Base-by-base conservation (phyloP, 2,329 filamentous ascomycete species). In the Alternaria postmessia region DNA sequence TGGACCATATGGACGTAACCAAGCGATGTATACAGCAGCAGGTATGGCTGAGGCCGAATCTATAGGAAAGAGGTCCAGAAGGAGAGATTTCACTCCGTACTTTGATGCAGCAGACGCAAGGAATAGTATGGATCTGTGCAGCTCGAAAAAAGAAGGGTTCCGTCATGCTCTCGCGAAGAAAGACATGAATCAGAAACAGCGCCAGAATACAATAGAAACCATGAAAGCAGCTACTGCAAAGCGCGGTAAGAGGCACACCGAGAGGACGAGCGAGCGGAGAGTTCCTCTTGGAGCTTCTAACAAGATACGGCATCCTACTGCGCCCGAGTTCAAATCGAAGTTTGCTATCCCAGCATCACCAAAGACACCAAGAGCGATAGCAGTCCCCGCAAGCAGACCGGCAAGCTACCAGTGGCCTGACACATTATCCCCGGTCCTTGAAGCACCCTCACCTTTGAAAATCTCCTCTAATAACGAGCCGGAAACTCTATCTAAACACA, bases 371-470 rank as follows among this genome's bases (percentile, higher is more conserved):
- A 41, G 43, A 26, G 14, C 14, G 1, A 7, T 14, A 5, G 16
- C 20, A 14, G 32, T 7, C n/a, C 16, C 20, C 2, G 4, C 34
- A 1, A 3, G 46, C 12, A 2, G 24, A 14, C 14, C 18, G 3
- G 12, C 4, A 11, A 22, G 14, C 4, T 9, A 11, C 0, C 46
- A 49, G 24, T 4, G 28, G 14, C 32, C 7, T 5, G 7, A 8
- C 5, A 4, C 41, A 3, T 3, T 16, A 3, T 22, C 38, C 1
- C 12, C 16, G 1, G 22, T 61, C 7, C 1, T 39, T 3, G 57
- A 64, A 32, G 59, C 53, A 6, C 44, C 47, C 3, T 49, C 42
- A 1, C 56, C 56, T 16, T 32, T 57, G 0, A 39, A 30, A 7
- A 16, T n/a, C 1, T 16, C 22, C 7, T 12, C 7, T 3, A 9